Percentiles rank a stretch among this genome's conserved stretches.
Evolutionary conservation across 106 monocot genomes (phyloP).

Genomic region (Dendrobium officinale): DNA sequence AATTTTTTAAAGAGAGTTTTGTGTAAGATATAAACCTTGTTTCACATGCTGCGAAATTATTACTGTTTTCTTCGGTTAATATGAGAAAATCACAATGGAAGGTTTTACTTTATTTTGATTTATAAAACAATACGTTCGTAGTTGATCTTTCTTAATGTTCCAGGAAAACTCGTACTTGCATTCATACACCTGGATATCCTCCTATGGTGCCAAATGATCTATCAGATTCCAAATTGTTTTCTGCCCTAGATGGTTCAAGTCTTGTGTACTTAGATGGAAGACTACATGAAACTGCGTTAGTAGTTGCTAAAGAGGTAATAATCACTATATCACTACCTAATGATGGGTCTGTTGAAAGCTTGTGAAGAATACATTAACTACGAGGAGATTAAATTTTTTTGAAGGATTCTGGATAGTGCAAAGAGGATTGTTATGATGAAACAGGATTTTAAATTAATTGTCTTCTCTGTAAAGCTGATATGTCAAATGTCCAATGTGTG

Average conservation of each 20-base stretch:
- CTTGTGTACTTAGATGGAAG: constrained; percentile 83
- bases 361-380: not conserved
- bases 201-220: constrained; percentile 71
- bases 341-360: not conserved
- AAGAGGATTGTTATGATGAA: not conserved
- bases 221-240: constrained; percentile 46
- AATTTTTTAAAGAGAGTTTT: not conserved
- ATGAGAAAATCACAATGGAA: not conserved
- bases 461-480: not conserved
- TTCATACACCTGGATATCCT: constrained; percentile 85
- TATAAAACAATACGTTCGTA: not conserved
- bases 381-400: not conserved
- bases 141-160: constrained; percentile 2
- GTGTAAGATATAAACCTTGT: not conserved
- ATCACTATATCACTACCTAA: not conserved
- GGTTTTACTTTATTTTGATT: not conserved
- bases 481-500: not conserved
- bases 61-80: not conserved
- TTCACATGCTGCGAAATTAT: not conserved
- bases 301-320: constrained; percentile 88
- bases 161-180: constrained; percentile 97
- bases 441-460: not conserved
- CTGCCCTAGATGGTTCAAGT: constrained; percentile 71
- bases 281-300: constrained; percentile 83
- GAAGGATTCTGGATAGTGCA: too few relatives aligned